Base-by-base conservation (phyloP, 495 filamentous ascomycete species). In the Aspergillus ostianus region DNA sequence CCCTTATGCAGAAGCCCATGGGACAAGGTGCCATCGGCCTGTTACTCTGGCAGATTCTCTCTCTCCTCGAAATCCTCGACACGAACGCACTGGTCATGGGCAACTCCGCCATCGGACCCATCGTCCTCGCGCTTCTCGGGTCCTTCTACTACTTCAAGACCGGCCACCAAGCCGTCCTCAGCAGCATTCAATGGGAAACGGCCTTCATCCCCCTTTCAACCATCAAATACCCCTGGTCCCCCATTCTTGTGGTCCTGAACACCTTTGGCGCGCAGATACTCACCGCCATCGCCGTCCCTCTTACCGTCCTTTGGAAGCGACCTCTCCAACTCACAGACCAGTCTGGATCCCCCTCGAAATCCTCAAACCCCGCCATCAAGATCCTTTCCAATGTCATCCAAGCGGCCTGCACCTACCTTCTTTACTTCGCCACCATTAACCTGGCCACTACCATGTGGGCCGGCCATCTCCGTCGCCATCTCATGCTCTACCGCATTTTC, bases 401-500 rank as follows among this genome's bases (percentile, higher is more conserved):
- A 52, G 89, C 90, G 2, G 77, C 88, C 36, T 85, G 78, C 51
- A 90, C 85, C 2, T 88, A 94, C 67, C 72, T 93, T 6, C 78
- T 91, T 4, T 96, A 92, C 65, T 90, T 91, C 60, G 89, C 91
- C 4, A 86, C 87, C 26, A 84, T 97, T 66, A 85, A 87, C 41
- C 75, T 94, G 12, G 90, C 91, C 0, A 96, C 91, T 4, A 92
- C 89, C 61, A 86, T 90, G 73, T 96, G 91, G 87, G 91, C 93
- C 0, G 92, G 90, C 7, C 84, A 90, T 66, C 76, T 99, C 53
- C 78, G 95, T 44, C 81, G 94, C 52, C 94, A 99, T 76, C 78
- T 98, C 50, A 98, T 98, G 95, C 79, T 98, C 30, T 97, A 93
- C 74, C 85, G 95, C n/a, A 91, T 98, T 53, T 98, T 98, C 64